Percentiles rank a stretch among this genome's conserved stretches.
These are phyloP conservation scores for Canavalia gladiata DNA, from an alignment of 306 rosid species.

Conservation along the genomic window DNA sequence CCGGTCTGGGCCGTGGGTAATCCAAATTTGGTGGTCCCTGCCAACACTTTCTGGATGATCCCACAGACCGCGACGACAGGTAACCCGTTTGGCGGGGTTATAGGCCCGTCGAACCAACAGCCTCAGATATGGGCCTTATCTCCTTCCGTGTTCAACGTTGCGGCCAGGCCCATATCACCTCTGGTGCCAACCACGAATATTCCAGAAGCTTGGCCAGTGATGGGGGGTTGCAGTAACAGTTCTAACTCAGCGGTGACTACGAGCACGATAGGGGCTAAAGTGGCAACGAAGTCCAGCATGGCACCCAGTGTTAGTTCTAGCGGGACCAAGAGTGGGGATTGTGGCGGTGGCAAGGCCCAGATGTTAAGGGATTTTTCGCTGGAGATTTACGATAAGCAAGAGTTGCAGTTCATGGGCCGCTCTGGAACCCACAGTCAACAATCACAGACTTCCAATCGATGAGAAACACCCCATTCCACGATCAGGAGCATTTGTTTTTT, in stretches of 20 bases:
- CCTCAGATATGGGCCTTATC: conserved; percentile 72
- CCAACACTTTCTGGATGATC: conserved; percentile 79
- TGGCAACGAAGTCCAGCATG: conserved; percentile 61
- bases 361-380: conserved; percentile 43
- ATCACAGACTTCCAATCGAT: conserved; percentile 5
- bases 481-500: neutral
- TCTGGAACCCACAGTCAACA: conserved; percentile 7
- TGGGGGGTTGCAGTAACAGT: neutral
- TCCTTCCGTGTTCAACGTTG: conserved; percentile 61
- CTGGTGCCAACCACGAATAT: conserved; percentile 38
- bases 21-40: conserved; percentile 63
- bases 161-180: conserved; percentile 58
- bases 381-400: conserved; percentile 44
- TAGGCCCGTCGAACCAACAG: conserved; percentile 42
- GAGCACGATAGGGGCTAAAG: conserved; percentile 62
- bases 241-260: conserved; percentile 52
- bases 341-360: neutral
- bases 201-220: conserved; percentile 46
- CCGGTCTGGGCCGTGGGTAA: conserved; percentile 67
- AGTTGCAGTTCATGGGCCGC: conserved; percentile 44
- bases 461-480: neutral
- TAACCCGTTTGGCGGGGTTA: neutral
- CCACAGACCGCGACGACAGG: conserved; percentile 39
- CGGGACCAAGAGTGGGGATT: neutral
- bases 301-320: conserved; percentile 53